Base-by-base conservation (phyloP, 176 grass and related monocot species). In the Cocos nucifera region DNA sequence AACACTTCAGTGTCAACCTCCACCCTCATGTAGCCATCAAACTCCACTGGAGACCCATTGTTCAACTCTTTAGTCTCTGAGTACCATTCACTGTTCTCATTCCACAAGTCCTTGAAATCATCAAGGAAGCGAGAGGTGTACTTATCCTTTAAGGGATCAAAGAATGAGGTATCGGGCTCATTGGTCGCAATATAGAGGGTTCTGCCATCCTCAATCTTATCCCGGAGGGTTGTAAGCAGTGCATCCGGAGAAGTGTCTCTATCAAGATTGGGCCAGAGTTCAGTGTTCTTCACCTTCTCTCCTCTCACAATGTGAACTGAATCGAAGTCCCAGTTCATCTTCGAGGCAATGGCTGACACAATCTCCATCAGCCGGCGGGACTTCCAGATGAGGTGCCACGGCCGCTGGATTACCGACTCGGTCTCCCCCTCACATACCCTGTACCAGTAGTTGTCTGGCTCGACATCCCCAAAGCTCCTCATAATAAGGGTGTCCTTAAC, bases 381-480 rank as follows among this genome's bases (percentile, higher is more conserved):
- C 53, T 68, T 68, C 65, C 65, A 68, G 27, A 68, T 26, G 51
- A 56, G 65, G 53, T 68, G 28, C 65, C 65, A 68, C 15, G 65
- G 65, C 22, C 65, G 65, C 65, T 68, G 65, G 28, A 68, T 68
- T 53, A 68, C 65, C 12, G 65, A 35, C 15, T 68, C 65, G 3
- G 65, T 68, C 53, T 56, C 65, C 53, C 65, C 65, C 14, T 68
- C 65, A 17, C 65, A 68, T 0, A 68, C 65, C 19, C 65, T 68
- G 53, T 68, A 68, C 65, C 65, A 56, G 52, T 68, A 68, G 51
- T 68, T 68, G 51, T 68, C 65, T 1, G 65, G 65, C 65, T 68
- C 65, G 17, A 57, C 65, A 28, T 68, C 65, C 10, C 65, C 65
- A 39, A 68, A 68, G 12, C 39, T 68, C 24, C 65, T 56, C 65